Percentiles rank a stretch among this genome's conserved stretches.
Conservation (phyloP, 805 yeast species). For the Kodamaea restingae region DNA sequence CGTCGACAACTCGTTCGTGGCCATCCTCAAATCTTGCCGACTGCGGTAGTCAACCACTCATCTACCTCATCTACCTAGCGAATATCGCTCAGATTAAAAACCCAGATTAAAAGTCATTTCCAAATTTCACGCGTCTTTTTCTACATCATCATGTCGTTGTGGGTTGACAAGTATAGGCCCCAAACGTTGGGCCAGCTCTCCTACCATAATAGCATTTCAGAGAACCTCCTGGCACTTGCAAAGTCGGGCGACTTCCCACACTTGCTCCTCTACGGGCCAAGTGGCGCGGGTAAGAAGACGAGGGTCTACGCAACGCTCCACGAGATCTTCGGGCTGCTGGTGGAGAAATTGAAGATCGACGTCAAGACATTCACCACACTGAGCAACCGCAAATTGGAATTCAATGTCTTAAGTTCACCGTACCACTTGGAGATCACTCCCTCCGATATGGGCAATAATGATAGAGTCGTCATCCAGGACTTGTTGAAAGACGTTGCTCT, state of each 20-base stretch:
- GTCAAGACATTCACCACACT: slow-evolving; percentile 77
- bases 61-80: background rate
- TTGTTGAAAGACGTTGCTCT: slow-evolving; percentile 91
- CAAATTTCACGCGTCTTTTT: slow-evolving; percentile 9
- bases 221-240: slow-evolving; percentile 56
- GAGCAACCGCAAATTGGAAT: slow-evolving; percentile 75
- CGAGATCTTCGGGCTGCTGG: slow-evolving; percentile 78
- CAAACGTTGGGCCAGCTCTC: slow-evolving; percentile 56
- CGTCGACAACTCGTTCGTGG: too few relatives aligned
- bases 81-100: background rate
- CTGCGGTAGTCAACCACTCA: too few relatives aligned
- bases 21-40: too few relatives aligned
- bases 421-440: slow-evolving; percentile 95
- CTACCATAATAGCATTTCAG: slow-evolving; percentile 64
- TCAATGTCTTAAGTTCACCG: slow-evolving; percentile 88
- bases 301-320: slow-evolving; percentile 75
- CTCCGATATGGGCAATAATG: slow-evolving; percentile 93
- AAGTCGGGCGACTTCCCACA: slow-evolving; percentile 89
- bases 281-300: slow-evolving; percentile 97
- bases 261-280: slow-evolving; percentile 86
- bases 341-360: slow-evolving; percentile 79
- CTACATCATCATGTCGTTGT: slow-evolving; percentile 68
- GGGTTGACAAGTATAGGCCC: slow-evolving; percentile 97
- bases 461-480: slow-evolving; percentile 92
- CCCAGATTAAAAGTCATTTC: background rate